phyloP scores from a whole-genome alignment of 495 filamentous ascomycete species.

The Cladorrhinum samala region DNA sequence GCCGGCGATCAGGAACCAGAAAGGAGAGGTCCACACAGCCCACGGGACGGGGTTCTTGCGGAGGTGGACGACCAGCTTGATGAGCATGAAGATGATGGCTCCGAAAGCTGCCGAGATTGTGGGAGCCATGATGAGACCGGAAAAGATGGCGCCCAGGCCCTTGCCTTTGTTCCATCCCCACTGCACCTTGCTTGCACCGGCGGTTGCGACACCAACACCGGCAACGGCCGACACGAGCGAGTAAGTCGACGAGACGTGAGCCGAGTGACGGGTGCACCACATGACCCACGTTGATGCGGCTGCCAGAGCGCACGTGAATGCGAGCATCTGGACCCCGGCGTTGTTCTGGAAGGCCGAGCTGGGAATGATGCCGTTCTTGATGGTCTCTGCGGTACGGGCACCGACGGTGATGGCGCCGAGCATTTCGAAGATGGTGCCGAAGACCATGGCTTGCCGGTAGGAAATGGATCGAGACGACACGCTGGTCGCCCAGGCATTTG shows the following conservation, averaged over 20 bases:
- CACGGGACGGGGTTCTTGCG: conserved; percentile 51
- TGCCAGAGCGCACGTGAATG: conserved; percentile 53
- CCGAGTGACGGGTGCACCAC: conserved; percentile 47
- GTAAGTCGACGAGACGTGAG: conserved; percentile 63
- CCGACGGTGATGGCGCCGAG: conserved; percentile 59
- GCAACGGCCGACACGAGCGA: conserved; percentile 57
- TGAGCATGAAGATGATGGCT: conserved; percentile 54
- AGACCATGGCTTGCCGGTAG: conserved; percentile 59
- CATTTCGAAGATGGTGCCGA: conserved; percentile 62
- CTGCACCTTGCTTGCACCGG: conserved; percentile 44
- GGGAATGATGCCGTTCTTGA: conserved; percentile 60
- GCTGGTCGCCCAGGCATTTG: conserved; percentile 67
- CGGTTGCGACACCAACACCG: conserved; percentile 57
- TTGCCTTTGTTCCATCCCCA: conserved; percentile 49
- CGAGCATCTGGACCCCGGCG: conserved; percentile 54
- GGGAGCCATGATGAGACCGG: conserved; percentile 58
- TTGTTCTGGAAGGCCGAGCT: conserved; percentile 46
- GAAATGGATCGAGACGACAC: conserved; percentile 63
- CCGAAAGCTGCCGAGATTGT: conserved; percentile 52
- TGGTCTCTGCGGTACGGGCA: conserved; percentile 59
- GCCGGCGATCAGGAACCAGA: conserved; percentile 57
- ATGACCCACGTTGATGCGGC: conserved; percentile 56
- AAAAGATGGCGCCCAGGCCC: conserved; percentile 50
- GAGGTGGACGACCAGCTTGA: conserved; percentile 59
- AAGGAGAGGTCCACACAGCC: conserved; percentile 52